Conservation (phyloP, 768 basidiomycete species). For the Phlebiopsis flavidoalba region DNA sequence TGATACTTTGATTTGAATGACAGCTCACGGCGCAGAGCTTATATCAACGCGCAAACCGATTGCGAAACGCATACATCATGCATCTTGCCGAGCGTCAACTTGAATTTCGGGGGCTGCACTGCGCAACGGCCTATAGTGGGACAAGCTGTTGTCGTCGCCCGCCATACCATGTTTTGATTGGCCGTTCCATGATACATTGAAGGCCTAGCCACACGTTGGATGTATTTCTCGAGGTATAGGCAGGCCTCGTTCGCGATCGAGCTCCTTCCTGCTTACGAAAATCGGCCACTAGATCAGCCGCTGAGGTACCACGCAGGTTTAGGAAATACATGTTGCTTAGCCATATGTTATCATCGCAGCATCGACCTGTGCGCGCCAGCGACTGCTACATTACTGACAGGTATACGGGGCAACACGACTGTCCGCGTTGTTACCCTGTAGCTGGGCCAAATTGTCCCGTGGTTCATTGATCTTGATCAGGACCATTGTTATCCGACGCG, state of each 20-base stretch:
- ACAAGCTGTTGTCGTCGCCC: constrained; percentile 61
- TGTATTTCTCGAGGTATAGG: constrained; percentile 52
- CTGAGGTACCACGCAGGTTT: background rate
- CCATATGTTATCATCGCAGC: too few species aligned
- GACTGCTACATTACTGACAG: too few species aligned
- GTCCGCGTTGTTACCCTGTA: constrained; percentile 29
- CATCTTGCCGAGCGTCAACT: constrained; percentile 49
- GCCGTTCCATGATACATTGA: constrained; percentile 42
- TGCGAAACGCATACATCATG: constrained; percentile 58
- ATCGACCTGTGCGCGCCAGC: too few species aligned
- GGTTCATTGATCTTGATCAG: constrained; percentile 33
- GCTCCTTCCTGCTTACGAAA: constrained; percentile 39
- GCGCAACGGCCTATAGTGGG: constrained; percentile 19
- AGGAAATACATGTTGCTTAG: too few species aligned
- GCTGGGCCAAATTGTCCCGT: constrained; percentile 18
- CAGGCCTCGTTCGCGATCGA: constrained; percentile 65
- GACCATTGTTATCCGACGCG: constrained; percentile 28
- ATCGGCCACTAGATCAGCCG: background rate
- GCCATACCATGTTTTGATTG: constrained; percentile 56
- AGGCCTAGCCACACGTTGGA: constrained; percentile 54
- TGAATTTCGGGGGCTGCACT: constrained; percentile 17
- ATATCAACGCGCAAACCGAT: constrained; percentile 60
- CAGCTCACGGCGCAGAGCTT: constrained; percentile 58
- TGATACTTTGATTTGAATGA: constrained; percentile 51
- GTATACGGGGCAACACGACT: background rate